Base-by-base conservation (phyloP, 306 rosid genomes). In the Adenanthera pavonina region DNA sequence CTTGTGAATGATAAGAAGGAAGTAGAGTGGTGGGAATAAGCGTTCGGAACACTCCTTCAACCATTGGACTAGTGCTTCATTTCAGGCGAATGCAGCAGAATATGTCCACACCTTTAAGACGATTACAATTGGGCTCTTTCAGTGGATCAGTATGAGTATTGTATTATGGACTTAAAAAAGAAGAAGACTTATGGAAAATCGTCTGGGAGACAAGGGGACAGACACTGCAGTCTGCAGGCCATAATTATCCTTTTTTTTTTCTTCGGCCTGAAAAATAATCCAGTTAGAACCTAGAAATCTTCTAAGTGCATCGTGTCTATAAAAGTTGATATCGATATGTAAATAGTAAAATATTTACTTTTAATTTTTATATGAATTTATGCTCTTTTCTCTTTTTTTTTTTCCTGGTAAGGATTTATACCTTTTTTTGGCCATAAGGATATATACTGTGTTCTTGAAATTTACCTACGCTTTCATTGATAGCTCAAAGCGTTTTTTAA, bases 31-130 rank as follows among this genome's bases (percentile, higher is more conserved):
- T 13, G 60, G 85, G 17, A 76, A 40, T 6, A 9, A 52, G 67
- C n/a, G 84, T 52, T 52, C 59, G 66, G 36, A 76, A 52, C 17
- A 52, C 11, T 74, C 76, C 41, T 51, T 43, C 82, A 75, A 62
- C 69, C 82, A 74, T 53, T 72, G 43, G 56, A 54, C 33, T 11
- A n/a, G 47, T 34, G 59, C 0, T 68, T 75, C 49, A 74, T 25
- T 10, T 30, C 34, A 19, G 20, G n/a, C 4, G 49, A 9, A 7
- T 6, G 65, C 19, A 72, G 20, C 1, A 60, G 16, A 3, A 35
- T 2, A 51, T n/a, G 19, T 20, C 19, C 4, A 3, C 15, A 20
- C 5, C 0, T 20, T 13, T 6, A 20, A 6, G 19, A 19, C 36
- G 1, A 67, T 40, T 64, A 15, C 5, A 13, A 61, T 12, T 61